Evolutionary conservation across 257 asterid genomes (phyloP).

Genomic region (Dorcoceras hygrometricum): DNA sequence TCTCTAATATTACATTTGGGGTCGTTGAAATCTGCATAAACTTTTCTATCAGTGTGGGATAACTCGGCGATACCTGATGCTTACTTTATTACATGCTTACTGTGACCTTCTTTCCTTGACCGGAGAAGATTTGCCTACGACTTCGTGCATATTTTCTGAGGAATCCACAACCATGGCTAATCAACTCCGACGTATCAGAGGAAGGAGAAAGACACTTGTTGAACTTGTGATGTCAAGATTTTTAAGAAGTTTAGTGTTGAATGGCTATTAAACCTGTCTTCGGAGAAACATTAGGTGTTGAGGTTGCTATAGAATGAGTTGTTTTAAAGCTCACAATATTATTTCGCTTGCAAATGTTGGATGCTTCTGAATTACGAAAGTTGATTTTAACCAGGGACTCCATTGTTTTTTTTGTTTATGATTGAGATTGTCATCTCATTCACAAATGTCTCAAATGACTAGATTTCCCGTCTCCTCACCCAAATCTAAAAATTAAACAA

Average conservation of each 20-base stretch:
- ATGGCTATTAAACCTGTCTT: not conserved
- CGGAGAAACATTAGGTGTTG: not conserved
- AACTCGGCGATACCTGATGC: not conserved
- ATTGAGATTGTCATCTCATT: no score
- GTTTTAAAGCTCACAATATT: not conserved
- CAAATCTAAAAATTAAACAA: no score
- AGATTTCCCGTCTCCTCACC: no score
- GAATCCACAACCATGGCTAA: constrained; percentile 21
- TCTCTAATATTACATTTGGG: not conserved
- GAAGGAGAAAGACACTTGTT: not conserved
- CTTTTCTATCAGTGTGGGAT: not conserved
- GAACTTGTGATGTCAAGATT: not conserved
- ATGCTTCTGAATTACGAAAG: no score
- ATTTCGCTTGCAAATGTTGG: no score
- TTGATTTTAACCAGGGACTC: no score
- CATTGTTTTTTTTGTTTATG: no score
- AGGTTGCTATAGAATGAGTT: not conserved
- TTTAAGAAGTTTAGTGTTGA: not conserved
- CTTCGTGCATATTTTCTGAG: constrained; percentile 41
- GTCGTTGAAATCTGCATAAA: not conserved
- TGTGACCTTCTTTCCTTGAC: constrained; percentile 52
- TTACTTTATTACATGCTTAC: not conserved
- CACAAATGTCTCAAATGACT: no score
- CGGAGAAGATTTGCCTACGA: constrained; percentile 74
- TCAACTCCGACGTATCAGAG: not conserved